These are phyloP conservation scores for Trametes meyenii DNA, from an alignment of 768 basidiomycete genomes.

Conservation along the genomic window DNA sequence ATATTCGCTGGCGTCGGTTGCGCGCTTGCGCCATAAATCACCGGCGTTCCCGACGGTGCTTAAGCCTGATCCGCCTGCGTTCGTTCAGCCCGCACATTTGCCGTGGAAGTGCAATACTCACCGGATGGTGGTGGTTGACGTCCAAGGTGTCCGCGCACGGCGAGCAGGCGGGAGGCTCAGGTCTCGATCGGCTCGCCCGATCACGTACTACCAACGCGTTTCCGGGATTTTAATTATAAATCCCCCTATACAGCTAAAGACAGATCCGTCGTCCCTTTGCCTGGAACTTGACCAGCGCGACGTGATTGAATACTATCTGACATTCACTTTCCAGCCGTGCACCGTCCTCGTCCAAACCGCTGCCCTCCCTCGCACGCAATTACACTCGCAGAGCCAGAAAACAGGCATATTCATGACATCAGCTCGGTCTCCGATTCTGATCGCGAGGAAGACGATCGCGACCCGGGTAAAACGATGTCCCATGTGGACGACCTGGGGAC, in stretches of 20 bases:
- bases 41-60: background rate
- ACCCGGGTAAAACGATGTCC: background rate
- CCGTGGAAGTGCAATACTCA: background rate
- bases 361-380: too few relatives aligned
- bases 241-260: too few relatives aligned
- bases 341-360: too few relatives aligned
- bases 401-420: background rate
- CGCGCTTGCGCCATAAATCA: slow-evolving; percentile 4
- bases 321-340: too few relatives aligned
- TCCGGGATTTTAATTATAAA: background rate
- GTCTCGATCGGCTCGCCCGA: background rate
- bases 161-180: too few relatives aligned
- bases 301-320: too few relatives aligned
- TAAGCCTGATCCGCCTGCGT: background rate
- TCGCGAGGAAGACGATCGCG: background rate
- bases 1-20: slow-evolving; percentile 5
- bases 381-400: too few relatives aligned
- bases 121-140: slow-evolving; percentile 7
- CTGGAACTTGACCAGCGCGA: too few relatives aligned
- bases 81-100: background rate
- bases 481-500: background rate
- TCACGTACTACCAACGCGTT: background rate
- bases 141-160: background rate
- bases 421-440: background rate
- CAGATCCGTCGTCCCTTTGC: too few relatives aligned